A percentile compares a stretch with the other conserved stretches of the same genome.
These are phyloP conservation scores for Beauveria brongniartii DNA, from an alignment of 2,329 filamentous ascomycete species.

Conservation along the genomic window DNA sequence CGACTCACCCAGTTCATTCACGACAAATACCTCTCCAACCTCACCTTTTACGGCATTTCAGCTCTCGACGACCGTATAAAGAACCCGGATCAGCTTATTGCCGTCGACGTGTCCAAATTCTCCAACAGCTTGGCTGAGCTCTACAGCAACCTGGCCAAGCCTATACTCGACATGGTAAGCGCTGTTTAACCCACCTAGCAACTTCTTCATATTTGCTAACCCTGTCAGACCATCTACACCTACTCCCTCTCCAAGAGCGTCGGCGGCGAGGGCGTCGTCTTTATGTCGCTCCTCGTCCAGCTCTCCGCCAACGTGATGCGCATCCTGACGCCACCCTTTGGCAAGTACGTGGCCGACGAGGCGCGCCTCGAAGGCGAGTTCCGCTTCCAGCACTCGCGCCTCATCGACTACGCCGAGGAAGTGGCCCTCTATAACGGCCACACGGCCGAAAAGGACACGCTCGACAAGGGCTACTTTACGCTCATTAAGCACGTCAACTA, in stretches of 20 bases:
- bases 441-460: conserved; percentile 86
- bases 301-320: conserved; percentile 90
- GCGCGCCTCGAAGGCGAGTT: conserved; percentile 93
- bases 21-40: conserved; percentile 89
- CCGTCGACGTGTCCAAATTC: conserved; percentile 93
- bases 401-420: conserved; percentile 96
- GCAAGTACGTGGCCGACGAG: conserved; percentile 95
- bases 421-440: conserved; percentile 88
- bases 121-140: conserved; percentile 90
- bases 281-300: conserved; percentile 92
- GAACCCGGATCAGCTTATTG: conserved; percentile 95
- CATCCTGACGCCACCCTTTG: conserved; percentile 88
- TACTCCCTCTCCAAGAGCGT: conserved; percentile 89
- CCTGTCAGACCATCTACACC: conserved; percentile 69
- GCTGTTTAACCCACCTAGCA: background rate
- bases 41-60: conserved; percentile 96
- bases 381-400: conserved; percentile 83
- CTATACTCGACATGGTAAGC: conserved; percentile 77
- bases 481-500: conserved; percentile 98
- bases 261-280: conserved; percentile 90
- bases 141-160: conserved; percentile 94
- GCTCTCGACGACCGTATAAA: conserved; percentile 96
- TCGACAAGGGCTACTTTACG: conserved; percentile 98
- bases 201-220: background rate
- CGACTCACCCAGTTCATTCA: conserved; percentile 92